A percentile compares a stretch with the other conserved stretches of the same genome.
phyloP scores from a whole-genome alignment of 2,329 filamentous ascomycete genomes.

The Fusarium sp. region DNA sequence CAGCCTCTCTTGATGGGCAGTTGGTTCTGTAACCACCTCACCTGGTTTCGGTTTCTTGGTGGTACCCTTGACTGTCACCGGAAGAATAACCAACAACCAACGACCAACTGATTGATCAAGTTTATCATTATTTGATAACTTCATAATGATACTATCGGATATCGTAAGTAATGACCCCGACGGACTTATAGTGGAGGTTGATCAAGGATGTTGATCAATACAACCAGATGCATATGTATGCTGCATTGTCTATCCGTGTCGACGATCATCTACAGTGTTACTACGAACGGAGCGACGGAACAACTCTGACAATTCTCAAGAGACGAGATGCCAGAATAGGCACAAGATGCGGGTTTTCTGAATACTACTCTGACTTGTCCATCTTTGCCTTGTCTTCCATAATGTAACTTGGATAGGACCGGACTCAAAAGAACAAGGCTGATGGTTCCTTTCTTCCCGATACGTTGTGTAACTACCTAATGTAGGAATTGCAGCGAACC shows the following conservation, averaged over 20 bases:
- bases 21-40: constrained; percentile 6
- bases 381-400: neutral
- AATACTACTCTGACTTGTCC: neutral
- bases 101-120: neutral
- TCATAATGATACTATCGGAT: neutral
- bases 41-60: neutral
- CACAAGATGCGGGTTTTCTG: constrained; percentile 9
- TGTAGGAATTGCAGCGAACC: constrained; percentile 44
- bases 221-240: constrained; percentile 4
- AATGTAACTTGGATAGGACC: neutral
- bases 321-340: constrained; percentile 19
- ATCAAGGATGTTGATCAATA: neutral
- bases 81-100: constrained; percentile 4
- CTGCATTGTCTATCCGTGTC: constrained; percentile 8
- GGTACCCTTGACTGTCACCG: constrained; percentile 16
- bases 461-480: constrained; percentile 31
- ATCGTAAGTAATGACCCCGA: neutral
- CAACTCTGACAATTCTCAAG: constrained; percentile 6
- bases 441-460: neutral
- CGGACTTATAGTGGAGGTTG: neutral
- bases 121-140: neutral
- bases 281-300: constrained; percentile 9
- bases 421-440: constrained; percentile 24
- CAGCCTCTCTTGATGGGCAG: constrained; percentile 23
- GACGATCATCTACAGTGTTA: constrained; percentile 27